phyloP scores from a whole-genome alignment of 2,329 filamentous ascomycete genomes.

The Tricladium varicosporioides region DNA sequence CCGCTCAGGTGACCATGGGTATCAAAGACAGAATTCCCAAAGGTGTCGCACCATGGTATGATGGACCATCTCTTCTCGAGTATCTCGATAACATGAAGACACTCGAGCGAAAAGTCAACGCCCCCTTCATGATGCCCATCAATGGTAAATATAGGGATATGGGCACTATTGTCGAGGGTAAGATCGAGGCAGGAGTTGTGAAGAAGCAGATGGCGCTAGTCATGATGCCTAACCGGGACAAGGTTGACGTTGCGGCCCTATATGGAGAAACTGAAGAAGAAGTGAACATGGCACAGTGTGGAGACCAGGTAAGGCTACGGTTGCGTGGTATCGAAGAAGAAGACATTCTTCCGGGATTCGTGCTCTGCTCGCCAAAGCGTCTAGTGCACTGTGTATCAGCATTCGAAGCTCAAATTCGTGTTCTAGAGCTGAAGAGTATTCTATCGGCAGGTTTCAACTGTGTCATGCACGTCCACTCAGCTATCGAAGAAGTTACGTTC shows the following conservation, averaged over 20 bases:
- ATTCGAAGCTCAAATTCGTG: constrained; percentile 96
- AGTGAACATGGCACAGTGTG: constrained; percentile 75
- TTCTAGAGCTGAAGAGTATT: constrained; percentile 92
- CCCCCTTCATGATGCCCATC: constrained; percentile 99
- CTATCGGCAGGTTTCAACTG: constrained; percentile 95
- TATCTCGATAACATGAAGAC: constrained; percentile 93
- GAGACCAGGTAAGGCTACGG: constrained; percentile 90
- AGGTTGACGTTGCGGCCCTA: constrained; percentile 76
- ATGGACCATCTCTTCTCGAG: constrained; percentile 87
- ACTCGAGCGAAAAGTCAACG: constrained; percentile 92
- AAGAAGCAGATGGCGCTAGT: constrained; percentile 84
- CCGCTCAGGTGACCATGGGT: constrained; percentile 79
- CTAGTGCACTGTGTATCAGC: constrained; percentile 84
- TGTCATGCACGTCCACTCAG: constrained; percentile 94
- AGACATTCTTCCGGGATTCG: constrained; percentile 92
- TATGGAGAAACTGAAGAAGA: constrained; percentile 98
- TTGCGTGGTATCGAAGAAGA: constrained; percentile 96
- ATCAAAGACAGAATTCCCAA: constrained; percentile 87
- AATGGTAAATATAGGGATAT: constrained; percentile 96
- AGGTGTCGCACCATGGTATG: constrained; percentile 76
- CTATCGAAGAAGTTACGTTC: constrained; percentile 97
- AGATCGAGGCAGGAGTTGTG: constrained; percentile 91
- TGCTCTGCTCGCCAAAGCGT: constrained; percentile 91
- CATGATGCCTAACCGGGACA: constrained; percentile 94
- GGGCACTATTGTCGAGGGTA: constrained; percentile 96